Evolutionary conservation across 148 eudicot genomes (phyloP), one percentile per base, ranked within the genome.

Genomic region (Rhododendron simsii): DNA sequence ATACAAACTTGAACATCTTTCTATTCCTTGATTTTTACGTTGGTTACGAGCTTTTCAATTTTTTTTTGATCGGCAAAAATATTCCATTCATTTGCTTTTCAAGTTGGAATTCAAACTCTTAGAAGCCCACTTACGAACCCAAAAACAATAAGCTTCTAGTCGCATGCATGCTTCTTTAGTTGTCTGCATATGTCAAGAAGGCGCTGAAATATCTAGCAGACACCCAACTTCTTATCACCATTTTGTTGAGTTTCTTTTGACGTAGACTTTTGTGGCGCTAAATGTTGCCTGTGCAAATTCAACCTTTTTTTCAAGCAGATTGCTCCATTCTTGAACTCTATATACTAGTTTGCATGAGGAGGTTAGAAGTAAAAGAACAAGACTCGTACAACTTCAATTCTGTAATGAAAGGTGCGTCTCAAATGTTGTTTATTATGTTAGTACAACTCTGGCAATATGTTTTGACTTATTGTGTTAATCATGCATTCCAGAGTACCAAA

Each of bases 281-380:
- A 77, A 44, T 20, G 28, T 44, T 77, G 80, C 44, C 51, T 35
- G 50, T 41, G 14, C 51, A 77, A 21, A 77, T 75, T 20, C 47
- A 37, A 37, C 79, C 47, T 23, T 77, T 3, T 41, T 55, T 9
- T 77, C 16, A 77, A 39, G 80, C 80, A 77, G 80, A 93, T 89
- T 96, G 98, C 89, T 96, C 98, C 69, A 84, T 93, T 84, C 86
- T 96, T 80, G 98, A 95, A 86, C 94, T 96, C 65, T 95, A 92
- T 88, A 88, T 95, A 59, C 88, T 96, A 85, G 96, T 96, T 74
- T 96, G 98, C 88, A 93, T 96, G 98, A 95, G 92, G 91, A 94
- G 98, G 90, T 84, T 96, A 78, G 99, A 96, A 92, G 88, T 91
- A 53, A 94, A 91, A 92, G 99, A 96, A 88, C 93, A 89, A 81